A percentile compares a stretch with the other conserved stretches of the same genome.
phyloP scores from a whole-genome alignment of 345 rosid species.

The Salix arbutifolia region DNA sequence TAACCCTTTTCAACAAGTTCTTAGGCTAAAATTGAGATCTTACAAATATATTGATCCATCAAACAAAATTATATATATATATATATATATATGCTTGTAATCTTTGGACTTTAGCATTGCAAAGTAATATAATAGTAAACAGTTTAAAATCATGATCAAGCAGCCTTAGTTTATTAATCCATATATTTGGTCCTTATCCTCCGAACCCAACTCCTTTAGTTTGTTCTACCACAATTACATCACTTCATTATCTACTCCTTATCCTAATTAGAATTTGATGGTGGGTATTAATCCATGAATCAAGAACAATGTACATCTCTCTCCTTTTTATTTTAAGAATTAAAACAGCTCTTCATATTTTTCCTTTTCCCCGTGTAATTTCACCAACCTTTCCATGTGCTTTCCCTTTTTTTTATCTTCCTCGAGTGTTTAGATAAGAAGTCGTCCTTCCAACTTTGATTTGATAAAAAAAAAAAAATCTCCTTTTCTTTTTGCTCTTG shows the following conservation, averaged over 20 bases:
- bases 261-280: neutral
- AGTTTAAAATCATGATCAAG: neutral
- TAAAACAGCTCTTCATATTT: neutral
- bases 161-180: neutral
- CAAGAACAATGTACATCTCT: neutral
- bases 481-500: neutral
- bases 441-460: neutral
- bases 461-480: neutral
- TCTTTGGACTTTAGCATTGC: neutral
- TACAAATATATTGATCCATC: too few species aligned
- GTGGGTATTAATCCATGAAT: neutral
- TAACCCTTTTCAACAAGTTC: too few species aligned
- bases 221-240: conserved; percentile 3
- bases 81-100: neutral
- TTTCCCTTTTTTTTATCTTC: neutral
- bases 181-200: conserved; percentile 4
- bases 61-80: too few species aligned
- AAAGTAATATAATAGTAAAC: neutral
- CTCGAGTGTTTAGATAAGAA: neutral
- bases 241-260: neutral
- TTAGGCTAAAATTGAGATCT: too few species aligned
- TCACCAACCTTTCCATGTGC: neutral
- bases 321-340: neutral
- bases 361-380: neutral
- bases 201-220: neutral